Percentiles rank a stretch among this genome's conserved stretches.
phyloP scores from a whole-genome alignment of 208 protist genomes.

The Trypanosoma theileri region DNA sequence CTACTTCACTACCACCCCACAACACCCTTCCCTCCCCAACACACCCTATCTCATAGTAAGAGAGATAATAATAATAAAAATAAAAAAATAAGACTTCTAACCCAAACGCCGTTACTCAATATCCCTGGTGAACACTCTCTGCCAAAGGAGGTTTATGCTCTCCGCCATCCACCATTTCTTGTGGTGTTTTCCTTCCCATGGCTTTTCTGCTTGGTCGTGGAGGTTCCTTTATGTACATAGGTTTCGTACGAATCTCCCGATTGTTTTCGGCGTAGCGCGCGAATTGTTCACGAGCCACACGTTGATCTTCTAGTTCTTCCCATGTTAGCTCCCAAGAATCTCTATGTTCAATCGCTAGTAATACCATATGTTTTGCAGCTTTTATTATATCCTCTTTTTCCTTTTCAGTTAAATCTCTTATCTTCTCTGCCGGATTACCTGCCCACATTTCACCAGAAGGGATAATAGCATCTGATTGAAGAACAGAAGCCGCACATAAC shows the following conservation, averaged over 20 bases:
- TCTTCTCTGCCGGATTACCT: constrained; percentile 88
- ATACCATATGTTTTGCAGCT: constrained; percentile 88
- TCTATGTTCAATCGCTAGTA: constrained; percentile 86
- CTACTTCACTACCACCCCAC: too few relatives aligned
- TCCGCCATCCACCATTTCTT: constrained; percentile 66
- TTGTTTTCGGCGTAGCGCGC: constrained; percentile 67
- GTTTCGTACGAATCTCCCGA: constrained; percentile 72
- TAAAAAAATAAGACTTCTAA: neutral
- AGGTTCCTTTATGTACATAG: constrained; percentile 91
- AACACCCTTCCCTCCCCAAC: too few relatives aligned
- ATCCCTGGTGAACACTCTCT: constrained; percentile 61
- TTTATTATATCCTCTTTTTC: constrained; percentile 88
- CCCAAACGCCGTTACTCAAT: constrained; percentile 23
- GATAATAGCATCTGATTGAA: constrained; percentile 83
- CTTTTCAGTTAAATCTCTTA: constrained; percentile 83
- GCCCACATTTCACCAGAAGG: constrained; percentile 93
- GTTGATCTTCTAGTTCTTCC: constrained; percentile 85
- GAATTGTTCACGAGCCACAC: constrained; percentile 71
- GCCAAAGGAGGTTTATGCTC: constrained; percentile 60
- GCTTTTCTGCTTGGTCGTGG: constrained; percentile 76
- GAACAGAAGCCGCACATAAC: constrained; percentile 84
- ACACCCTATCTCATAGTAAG: too few relatives aligned
- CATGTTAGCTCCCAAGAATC: constrained; percentile 89
- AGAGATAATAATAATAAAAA: neutral
- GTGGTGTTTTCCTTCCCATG: constrained; percentile 67